These are phyloP conservation scores for Actinomortierella ambigua DNA, from an alignment of 371 early-diverging fungal species.

Conservation along the genomic window DNA sequence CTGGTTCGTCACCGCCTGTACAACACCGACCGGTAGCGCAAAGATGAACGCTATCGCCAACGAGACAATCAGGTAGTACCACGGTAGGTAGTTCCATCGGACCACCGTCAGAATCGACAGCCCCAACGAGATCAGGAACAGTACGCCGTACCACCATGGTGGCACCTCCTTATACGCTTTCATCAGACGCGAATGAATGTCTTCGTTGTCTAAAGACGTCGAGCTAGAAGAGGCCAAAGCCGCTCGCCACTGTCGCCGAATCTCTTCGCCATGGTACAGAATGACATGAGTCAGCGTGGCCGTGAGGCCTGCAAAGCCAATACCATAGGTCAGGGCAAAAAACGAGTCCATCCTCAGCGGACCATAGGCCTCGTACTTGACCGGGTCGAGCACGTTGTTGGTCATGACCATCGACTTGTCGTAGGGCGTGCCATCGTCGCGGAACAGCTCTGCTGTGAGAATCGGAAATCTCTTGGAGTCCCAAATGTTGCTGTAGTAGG, in stretches of 20 bases:
- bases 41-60: constrained; percentile 65
- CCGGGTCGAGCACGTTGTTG: constrained; percentile 60
- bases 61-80: constrained; percentile 76
- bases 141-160: constrained; percentile 69
- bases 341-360: constrained; percentile 71
- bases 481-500: constrained; percentile 69
- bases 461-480: constrained; percentile 62
- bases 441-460: constrained; percentile 59
- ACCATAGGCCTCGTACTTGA: constrained; percentile 63
- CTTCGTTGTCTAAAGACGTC: constrained; percentile 8
- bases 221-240: neutral
- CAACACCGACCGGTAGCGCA: constrained; percentile 79
- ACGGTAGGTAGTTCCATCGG: constrained; percentile 59
- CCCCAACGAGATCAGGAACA: constrained; percentile 61
- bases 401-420: constrained; percentile 59
- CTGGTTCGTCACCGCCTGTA: constrained; percentile 70
- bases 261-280: constrained; percentile 53
- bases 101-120: constrained; percentile 65
- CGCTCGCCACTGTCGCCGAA: constrained; percentile 34
- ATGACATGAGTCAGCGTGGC: constrained; percentile 56
- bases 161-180: constrained; percentile 64
- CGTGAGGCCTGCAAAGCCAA: constrained; percentile 49
- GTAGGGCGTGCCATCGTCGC: constrained; percentile 48
- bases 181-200: constrained; percentile 49
- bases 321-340: constrained; percentile 53